These are phyloP conservation scores for Spergularia marina DNA, from an alignment of 148 eudicot genomes.

Conservation along the genomic window DNA sequence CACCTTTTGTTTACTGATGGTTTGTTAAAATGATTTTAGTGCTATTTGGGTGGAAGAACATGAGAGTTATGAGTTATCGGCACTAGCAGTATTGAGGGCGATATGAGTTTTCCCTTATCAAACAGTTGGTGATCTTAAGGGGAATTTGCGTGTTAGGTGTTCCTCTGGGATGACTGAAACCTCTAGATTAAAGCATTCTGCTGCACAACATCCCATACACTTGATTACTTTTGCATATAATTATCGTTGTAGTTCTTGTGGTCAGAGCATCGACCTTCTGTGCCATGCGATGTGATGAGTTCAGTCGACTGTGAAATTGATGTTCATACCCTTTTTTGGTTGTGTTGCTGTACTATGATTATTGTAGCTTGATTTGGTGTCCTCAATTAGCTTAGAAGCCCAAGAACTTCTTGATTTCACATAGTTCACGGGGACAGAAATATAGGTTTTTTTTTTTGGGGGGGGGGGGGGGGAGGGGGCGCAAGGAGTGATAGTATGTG, in stretches of 20 bases:
- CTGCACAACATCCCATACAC: no score
- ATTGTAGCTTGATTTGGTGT: background rate
- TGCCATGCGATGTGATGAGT: no score
- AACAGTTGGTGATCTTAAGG: no score
- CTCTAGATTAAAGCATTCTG: no score
- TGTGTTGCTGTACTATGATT: background rate
- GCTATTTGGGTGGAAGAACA: background rate
- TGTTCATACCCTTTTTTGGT: background rate
- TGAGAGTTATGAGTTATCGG: background rate
- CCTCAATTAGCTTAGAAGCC: background rate
- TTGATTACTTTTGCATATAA: no score
- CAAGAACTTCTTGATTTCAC: background rate
- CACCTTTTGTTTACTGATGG: background rate
- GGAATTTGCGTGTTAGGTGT: no score
- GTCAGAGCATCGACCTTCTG: no score
- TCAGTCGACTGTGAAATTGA: background rate
- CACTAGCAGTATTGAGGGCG: no score
- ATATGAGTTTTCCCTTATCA: no score
- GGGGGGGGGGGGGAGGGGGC: no score
- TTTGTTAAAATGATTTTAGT: background rate
- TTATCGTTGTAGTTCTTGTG: no score
- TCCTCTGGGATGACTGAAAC: no score
- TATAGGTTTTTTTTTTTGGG: background rate
- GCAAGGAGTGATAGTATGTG: background rate
- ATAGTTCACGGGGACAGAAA: background rate